Evolutionary conservation across 2,329 filamentous ascomycete species (phyloP).

Genomic region (Arthrobotrys entomopaga): DNA sequence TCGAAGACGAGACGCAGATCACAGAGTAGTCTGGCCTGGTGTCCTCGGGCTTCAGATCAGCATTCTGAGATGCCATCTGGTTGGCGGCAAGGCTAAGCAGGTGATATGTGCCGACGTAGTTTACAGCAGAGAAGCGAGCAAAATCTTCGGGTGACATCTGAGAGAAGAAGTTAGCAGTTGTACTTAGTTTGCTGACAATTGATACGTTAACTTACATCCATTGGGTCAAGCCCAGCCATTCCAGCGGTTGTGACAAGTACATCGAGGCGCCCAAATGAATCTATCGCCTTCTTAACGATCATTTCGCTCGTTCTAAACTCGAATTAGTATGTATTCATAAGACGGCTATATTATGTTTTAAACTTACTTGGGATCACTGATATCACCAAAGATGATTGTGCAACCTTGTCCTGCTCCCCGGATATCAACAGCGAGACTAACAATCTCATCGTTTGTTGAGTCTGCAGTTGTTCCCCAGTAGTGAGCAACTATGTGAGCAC

Average conservation of each 20-base stretch:
- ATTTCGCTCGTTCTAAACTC: slow-evolving; percentile 56
- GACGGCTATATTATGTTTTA: not conserved
- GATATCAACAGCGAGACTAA: slow-evolving; percentile 59
- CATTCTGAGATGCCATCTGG: slow-evolving; percentile 58
- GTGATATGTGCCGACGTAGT: slow-evolving; percentile 58
- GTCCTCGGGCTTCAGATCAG: slow-evolving; percentile 54
- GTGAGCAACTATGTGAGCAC: slow-evolving; percentile 63
- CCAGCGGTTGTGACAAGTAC: slow-evolving; percentile 74
- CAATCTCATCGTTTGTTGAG: slow-evolving; percentile 59
- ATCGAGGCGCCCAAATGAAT: slow-evolving; percentile 68
- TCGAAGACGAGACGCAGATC: slow-evolving; percentile 56
- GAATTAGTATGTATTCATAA: slow-evolving; percentile 11
- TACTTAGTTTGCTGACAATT: too few species aligned
- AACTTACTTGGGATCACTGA: slow-evolving; percentile 58
- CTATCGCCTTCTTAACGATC: slow-evolving; percentile 58
- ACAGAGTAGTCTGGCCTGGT: slow-evolving; percentile 56
- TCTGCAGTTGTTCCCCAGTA: slow-evolving; percentile 58
- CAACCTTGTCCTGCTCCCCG: slow-evolving; percentile 58
- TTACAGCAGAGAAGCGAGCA: slow-evolving; percentile 56
- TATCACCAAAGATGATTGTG: slow-evolving; percentile 59
- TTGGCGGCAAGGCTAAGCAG: slow-evolving; percentile 59
- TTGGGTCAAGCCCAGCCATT: slow-evolving; percentile 51
- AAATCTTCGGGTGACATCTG: slow-evolving; percentile 50
- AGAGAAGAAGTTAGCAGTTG: not conserved
- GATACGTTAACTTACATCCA: slow-evolving; percentile 54